Base-by-base conservation (phyloP, 2,329 filamentous ascomycete genomes). In the Hymenoscyphus scutula region DNA sequence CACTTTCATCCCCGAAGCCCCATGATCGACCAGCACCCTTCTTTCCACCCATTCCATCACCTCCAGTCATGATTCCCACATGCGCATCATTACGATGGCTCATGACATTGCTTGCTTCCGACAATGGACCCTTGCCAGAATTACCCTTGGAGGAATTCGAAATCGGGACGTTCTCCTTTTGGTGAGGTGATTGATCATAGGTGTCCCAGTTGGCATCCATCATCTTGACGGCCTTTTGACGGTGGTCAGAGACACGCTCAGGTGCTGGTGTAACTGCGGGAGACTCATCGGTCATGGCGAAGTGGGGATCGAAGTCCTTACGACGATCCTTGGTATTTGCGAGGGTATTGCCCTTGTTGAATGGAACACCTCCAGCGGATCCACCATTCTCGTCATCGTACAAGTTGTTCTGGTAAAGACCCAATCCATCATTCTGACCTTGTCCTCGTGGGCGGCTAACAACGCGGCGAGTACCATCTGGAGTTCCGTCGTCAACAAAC, bases 251-350 rank as follows among this genome's bases (percentile, higher is more conserved):
- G 23, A 86, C 72, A 23, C 77, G 78, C 72, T 80, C 75, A 71
- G 78, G 72, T 62, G 73, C 70, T 69, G 60, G 70, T 60, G 79
- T 79, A 19, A 75, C 75, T 10, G 77, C 78, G 37, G 86, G 85
- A 64, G 86, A 85, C 11, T 86, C 80, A 73, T 96, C 92, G 6
- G 82, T 81, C 79, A 96, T 88, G 58, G 81, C 81, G 79, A 92
- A 97, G 70, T 97, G 91, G 23, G 87, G 76, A 56, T 87, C 87
- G 69, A 96, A 93, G 74, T 91, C 85, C 76, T 93, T 91, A 72
- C 81, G 82, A 61, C 91, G 89, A 75, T 88, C 84, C 72, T 87
- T 85, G 62, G 88, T 81, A 76, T 94, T 91, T 65, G 89, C 90
- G 62, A 91, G 80, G 65, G 69, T 77, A 66, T 65, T 74, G 59